Base-by-base conservation (phyloP, 352 stramenopile genomes). In the Phytophthora pinifolia region DNA sequence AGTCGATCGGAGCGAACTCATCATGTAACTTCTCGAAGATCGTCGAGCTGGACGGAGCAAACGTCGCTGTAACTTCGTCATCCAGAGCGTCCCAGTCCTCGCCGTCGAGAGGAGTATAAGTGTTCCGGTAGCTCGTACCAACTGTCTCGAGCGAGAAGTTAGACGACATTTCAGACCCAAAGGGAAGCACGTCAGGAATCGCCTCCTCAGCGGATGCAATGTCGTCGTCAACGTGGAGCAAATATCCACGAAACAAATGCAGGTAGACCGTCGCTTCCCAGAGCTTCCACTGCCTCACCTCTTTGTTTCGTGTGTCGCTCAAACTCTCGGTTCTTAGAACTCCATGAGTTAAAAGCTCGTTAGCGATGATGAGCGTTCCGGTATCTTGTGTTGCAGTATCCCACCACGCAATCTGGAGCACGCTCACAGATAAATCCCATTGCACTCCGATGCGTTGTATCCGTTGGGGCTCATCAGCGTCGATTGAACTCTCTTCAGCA, bases 331-430 rank as follows among this genome's bases (percentile, higher is more conserved):
- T 34, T 8, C 54, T 53, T 14, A 69, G 42, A 2, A 68, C 51
- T 1, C 81, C 81, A 35, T 89, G 81, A 0, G 81, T 83, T 0
- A 89, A 58, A 18, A 87, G 59, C 33, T 89, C 79, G 25, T 75
- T 79, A 1, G 48, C 47, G 27, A 89, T 54, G 0, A 83, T 36
- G 6, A 91, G 60, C 27, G 88, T 62, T 0, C 63, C 74, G 2
- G 66, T 62, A 0, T 89, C 73, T 51, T 87, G 81, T 0, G 67
- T 86, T 34, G 66, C 53, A 8, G 59, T 65, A 38, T 92, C 81
- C 81, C 81, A 92, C 77, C 79, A 88, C 3, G 66, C 66, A 9
- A 89, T 52, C 46, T 92, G 81, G 2, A 86, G 41, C 12, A 66
- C 38, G 25, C 79, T 79, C 5, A 92, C 6, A 0, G 73, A 88